A percentile compares a stretch with the other conserved stretches of the same genome.
These are phyloP conservation scores for Penicillium manginii DNA, from an alignment of 495 filamentous ascomycete genomes.

Conservation along the genomic window DNA sequence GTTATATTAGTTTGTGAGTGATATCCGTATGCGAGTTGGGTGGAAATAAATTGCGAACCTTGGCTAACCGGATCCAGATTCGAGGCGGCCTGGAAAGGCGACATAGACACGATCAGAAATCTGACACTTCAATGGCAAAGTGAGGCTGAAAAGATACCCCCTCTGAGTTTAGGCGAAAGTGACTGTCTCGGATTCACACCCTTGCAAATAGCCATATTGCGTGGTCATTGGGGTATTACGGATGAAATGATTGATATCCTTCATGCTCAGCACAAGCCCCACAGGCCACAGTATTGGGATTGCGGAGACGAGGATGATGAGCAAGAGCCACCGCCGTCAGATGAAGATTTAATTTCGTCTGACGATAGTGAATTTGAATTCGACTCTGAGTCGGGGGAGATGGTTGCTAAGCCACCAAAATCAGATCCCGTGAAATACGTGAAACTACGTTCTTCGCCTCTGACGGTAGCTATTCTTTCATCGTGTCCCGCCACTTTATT, in stretches of 20 bases:
- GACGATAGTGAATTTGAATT: background rate
- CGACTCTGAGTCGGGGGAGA: background rate
- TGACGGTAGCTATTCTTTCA: background rate
- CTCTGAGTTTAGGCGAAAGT: background rate
- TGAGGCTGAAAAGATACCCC: background rate
- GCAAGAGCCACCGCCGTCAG: background rate
- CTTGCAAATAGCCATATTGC: background rate
- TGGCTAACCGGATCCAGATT: background rate
- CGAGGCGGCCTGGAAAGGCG: background rate
- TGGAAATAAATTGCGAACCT: no score
- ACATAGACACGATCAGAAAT: background rate
- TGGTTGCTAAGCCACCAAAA: background rate
- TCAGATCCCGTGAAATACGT: background rate
- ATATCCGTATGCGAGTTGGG: no score
- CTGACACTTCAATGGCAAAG: background rate
- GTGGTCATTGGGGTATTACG: background rate
- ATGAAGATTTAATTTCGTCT: background rate
- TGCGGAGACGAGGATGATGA: background rate
- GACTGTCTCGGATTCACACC: background rate
- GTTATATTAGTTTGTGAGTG: background rate
- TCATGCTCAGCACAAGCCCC: background rate
- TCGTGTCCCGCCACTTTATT: background rate
- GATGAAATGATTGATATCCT: background rate
- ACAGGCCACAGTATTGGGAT: background rate
- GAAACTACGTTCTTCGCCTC: background rate